Percentiles rank a stretch among this genome's conserved stretches.
Conservation (phyloP, 495 filamentous ascomycete species). For the Sordaria brevicollis region DNA sequence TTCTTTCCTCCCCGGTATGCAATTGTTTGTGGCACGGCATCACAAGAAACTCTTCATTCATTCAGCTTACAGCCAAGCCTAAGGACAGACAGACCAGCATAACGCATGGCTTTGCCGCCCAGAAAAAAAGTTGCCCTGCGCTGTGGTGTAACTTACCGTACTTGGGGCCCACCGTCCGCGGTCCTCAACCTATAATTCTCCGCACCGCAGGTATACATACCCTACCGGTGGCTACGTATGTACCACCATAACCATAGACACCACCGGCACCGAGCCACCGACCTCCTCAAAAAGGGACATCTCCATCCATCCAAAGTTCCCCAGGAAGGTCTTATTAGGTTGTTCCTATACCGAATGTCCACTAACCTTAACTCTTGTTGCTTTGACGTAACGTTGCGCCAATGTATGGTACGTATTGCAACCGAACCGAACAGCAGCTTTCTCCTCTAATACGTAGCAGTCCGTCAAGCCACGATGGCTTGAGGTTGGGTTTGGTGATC, state of each 20-base stretch:
- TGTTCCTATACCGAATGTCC: background rate
- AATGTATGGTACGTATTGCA: background rate
- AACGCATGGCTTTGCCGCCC: background rate
- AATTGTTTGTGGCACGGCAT: background rate
- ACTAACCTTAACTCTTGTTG: background rate
- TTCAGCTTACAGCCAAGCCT: background rate
- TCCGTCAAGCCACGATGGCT: no score
- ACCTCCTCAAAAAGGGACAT: slow-evolving; percentile 18
- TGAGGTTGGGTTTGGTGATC: no score
- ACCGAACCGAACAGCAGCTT: background rate
- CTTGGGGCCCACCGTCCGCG: background rate
- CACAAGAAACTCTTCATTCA: background rate
- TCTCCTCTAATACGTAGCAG: background rate
- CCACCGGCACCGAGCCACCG: slow-evolving; percentile 34
- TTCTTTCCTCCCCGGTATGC: background rate
- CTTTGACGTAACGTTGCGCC: slow-evolving; percentile 23
- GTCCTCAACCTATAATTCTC: background rate
- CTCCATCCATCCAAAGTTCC: slow-evolving; percentile 32
- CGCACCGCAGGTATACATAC: background rate
- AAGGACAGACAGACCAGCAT: background rate
- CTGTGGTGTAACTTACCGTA: background rate
- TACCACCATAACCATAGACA: slow-evolving; percentile 47
- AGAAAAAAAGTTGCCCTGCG: no score
- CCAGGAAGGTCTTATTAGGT: slow-evolving; percentile 22
- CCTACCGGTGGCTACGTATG: background rate